Evolutionary conservation across 1,284 basidiomycete species (phyloP).

Genomic region (Ganoderma sp.): DNA sequence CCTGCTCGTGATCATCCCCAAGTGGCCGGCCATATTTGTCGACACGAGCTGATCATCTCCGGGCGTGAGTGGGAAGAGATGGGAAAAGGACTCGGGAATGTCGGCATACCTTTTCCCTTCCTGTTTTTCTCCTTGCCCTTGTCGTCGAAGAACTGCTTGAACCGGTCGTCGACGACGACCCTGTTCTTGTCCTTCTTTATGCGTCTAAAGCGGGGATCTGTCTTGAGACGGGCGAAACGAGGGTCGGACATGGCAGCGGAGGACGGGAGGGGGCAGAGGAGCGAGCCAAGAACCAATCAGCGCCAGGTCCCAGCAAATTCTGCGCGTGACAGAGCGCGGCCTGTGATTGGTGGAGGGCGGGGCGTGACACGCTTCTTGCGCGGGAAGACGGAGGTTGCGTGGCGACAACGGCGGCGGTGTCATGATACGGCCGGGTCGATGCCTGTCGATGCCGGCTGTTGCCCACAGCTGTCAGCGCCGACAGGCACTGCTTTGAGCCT

Average conservation of each 20-base stretch:
- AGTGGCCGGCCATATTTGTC: conserved; percentile 92
- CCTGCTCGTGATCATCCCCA: conserved; percentile 70
- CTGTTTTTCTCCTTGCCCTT: conserved; percentile 54
- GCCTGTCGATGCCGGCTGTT: conserved; percentile 12
- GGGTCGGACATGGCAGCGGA: conserved; percentile 70
- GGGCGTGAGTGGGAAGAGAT: conserved; percentile 21
- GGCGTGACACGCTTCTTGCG: conserved; percentile 18
- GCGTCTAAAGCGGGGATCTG: conserved; percentile 92
- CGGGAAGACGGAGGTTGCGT: conserved; percentile 24
- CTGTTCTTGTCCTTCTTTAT: conserved; percentile 84
- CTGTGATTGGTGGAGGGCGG: conserved; percentile 28
- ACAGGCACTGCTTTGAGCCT: conserved; percentile 26
- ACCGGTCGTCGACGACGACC: conserved; percentile 93
- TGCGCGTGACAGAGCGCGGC: conserved; percentile 1
- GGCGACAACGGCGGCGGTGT: conserved; percentile 25
- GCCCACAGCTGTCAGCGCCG: conserved; percentile 3
- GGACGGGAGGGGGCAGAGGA: conserved; percentile 11
- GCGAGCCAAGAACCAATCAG: conserved; percentile 36
- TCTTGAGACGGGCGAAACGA: conserved; percentile 86
- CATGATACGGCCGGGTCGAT: conserved; percentile 26
- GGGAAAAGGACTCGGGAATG: conserved; percentile 14
- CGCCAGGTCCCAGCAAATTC: conserved; percentile 4
- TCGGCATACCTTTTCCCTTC: conserved; percentile 46
- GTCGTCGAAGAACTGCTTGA: conserved; percentile 79
- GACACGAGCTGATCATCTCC: conserved; percentile 58